These are phyloP conservation scores for Pseudogymnoascus sp. DNA, from an alignment of 2,329 filamentous ascomycete genomes.

Conservation along the genomic window DNA sequence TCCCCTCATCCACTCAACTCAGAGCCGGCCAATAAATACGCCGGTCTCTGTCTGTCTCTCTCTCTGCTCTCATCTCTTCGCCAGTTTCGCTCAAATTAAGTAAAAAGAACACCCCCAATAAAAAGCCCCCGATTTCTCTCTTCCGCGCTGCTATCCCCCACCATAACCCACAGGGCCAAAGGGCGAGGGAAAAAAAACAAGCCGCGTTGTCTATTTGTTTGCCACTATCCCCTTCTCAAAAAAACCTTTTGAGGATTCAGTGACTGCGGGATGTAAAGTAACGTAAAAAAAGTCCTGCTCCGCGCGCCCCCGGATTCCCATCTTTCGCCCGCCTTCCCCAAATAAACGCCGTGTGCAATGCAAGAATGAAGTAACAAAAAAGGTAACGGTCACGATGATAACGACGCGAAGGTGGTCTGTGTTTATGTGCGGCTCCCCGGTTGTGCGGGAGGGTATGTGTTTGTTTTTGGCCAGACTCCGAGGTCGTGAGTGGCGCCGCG, in stretches of 20 bases:
- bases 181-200: not conserved
- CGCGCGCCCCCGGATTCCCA: not conserved
- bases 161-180: not conserved
- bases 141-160: not conserved
- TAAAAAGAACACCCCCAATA: not conserved
- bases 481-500: conserved; percentile 12
- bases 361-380: not conserved
- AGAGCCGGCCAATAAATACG: not conserved
- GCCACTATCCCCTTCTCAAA: not conserved
- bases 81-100: not conserved
- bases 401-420: not conserved
- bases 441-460: conserved; percentile 7
- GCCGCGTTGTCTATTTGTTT: not conserved
- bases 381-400: conserved; percentile 9
- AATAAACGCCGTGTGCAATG: not conserved
- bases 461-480: conserved; percentile 16
- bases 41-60: not conserved
- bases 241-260: not conserved
- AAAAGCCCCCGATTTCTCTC: not conserved
- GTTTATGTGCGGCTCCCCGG: not conserved
- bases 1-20: not conserved
- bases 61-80: not conserved
- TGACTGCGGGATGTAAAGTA: not conserved
- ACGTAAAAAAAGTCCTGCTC: not conserved
- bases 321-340: not conserved